Base-by-base conservation (phyloP, 2,329 filamentous ascomycete species). In the Fusarium chlamydosporum region DNA sequence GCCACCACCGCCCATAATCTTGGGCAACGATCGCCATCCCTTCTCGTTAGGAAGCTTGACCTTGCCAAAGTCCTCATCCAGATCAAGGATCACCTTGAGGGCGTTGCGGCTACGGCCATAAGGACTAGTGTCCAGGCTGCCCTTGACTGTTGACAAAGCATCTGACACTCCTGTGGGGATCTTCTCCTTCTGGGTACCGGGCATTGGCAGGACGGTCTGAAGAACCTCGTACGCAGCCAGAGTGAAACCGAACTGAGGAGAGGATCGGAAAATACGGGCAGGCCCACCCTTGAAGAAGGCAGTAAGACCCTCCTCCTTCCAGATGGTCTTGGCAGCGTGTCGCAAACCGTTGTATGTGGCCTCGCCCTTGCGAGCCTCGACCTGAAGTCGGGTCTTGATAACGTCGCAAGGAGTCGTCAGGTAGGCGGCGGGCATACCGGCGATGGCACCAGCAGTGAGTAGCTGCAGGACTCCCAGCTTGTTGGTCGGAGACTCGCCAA, bases 271-370 rank as follows among this genome's bases (percentile, higher is more conserved):
- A 76, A 99, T 96, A 84, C 96, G 93, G 10, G 96, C 96, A 2
- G 95, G 94, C 2, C 96, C 96, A 72, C 96, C 96, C 85, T 98
- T 98, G 90, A 98, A 99, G 86, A 99, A 99, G 27, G 96, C 96
- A 68, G 87, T 89, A 87, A 97, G 95, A 12, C 96, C 96, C 81
- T 99, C 96, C 79, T 98, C 92, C 79, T 90, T 89, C 83, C 86
- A 91, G 74, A 99, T 92, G 15, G 93, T 97, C 74, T 82, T 82
- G 37, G 96, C 96, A 55, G 91, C 92, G 81, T 99, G 93, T 57
- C 93, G 89, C 47, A 99, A 86, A 46, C 92, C 92, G 41, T 88
- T 96, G 85, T 99, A 99, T 48, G 86, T 86, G 5, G 90, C 91
- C 75, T 99, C 95, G 68, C 96, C 96, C 85, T 98, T 98, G 70